Percentiles rank a stretch among this genome's conserved stretches.
Conservation (phyloP, 176 grass and related monocot genomes). For the Musa acuminata region DNA sequence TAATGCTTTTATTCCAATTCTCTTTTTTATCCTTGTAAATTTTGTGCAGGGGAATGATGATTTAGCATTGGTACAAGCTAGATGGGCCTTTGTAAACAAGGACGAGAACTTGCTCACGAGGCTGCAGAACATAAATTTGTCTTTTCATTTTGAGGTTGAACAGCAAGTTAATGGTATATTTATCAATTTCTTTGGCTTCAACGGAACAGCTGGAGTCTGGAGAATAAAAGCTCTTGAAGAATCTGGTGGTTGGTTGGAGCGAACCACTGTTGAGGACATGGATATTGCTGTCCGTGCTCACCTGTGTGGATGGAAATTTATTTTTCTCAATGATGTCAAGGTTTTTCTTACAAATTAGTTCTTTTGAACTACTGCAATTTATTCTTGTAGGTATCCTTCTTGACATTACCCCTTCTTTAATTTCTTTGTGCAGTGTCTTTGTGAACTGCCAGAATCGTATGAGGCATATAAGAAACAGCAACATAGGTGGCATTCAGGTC, state of each 20-base stretch:
- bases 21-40: neutral
- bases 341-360: neutral
- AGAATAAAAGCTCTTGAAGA: constrained; percentile 32
- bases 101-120: constrained; percentile 28
- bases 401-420: neutral
- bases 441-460: constrained; percentile 27
- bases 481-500: constrained; percentile 30
- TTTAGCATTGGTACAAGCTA: constrained; percentile 30
- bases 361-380: neutral
- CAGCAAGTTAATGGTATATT: constrained; percentile 26
- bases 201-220: constrained; percentile 29
- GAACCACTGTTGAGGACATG: constrained; percentile 31
- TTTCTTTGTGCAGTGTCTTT: constrained; percentile 20
- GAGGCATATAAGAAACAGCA: constrained; percentile 31
- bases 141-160: constrained; percentile 35
- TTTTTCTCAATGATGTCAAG: constrained; percentile 31
- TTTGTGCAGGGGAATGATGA: constrained; percentile 23
- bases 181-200: constrained; percentile 35
- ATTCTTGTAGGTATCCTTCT: neutral
- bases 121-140: constrained; percentile 31
- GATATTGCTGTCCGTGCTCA: constrained; percentile 30
- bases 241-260: constrained; percentile 30
- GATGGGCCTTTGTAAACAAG: constrained; percentile 26
- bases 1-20: neutral
- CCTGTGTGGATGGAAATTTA: constrained; percentile 32